Evolutionary conservation across 2,329 filamentous ascomycete genomes (phyloP), one percentile per base, ranked within the genome.

Genomic region (Claviceps spartinae): DNA sequence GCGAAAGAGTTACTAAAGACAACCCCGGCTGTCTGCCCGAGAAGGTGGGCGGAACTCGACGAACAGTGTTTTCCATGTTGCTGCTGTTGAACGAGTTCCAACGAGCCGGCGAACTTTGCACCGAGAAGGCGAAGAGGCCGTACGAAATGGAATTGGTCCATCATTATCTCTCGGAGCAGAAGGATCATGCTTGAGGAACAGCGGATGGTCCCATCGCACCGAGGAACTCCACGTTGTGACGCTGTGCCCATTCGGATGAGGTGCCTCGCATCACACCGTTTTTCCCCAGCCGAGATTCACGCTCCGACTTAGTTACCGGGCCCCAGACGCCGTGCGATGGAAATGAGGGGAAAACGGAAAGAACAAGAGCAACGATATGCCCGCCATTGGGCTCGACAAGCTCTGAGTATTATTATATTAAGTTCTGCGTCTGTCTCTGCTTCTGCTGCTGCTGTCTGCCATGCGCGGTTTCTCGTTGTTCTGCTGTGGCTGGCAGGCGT

Each of bases 401-500:
- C 30, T 34, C 30, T 34, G 9, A 34, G 30, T 11, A 34, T 34
- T 34, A 34, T 11, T 34, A 34, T 34, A 34, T 34, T 11, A 34
- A 11, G 30, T 34, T 3, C 30, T 11, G 30, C 16, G 40, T 41
- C 40, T 42, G 40, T 18, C 2, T 16, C 43, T 30, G 43, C 43
- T 45, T 22, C 41, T 43, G 18, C 22, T 14, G 41, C 20, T 41
- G 38, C 38, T 41, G 38, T 16, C 13, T 38, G 37, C 37, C 16
- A 18, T 46, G 43, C 43, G 24, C 43, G 22, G 24, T 46, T 46
- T 46, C 43, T 46, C 30, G 24, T 46, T 46, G 24, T 46, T 46
- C 7, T 34, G 18, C 42, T 41, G n/a, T 20, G 37, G 4, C 11
- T 49, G 36, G 43, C 30, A 42, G 40, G 48, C 51, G 56, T 56